Conservation (phyloP, 495 filamentous ascomycete species). For the Penicillium canariense region DNA sequence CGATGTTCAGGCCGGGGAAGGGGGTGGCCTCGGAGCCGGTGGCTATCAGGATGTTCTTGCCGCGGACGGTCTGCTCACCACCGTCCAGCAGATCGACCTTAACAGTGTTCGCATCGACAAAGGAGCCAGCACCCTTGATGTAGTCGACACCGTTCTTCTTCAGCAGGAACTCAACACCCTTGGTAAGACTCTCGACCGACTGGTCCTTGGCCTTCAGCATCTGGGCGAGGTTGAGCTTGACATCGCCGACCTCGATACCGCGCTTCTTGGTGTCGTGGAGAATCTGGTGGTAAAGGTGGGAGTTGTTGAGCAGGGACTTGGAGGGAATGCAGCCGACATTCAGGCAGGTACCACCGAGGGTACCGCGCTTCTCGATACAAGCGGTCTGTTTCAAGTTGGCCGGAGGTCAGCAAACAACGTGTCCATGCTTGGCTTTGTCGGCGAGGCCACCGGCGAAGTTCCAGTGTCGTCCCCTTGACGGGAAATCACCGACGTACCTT, state of each 20-base stretch:
- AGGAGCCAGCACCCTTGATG: slow-evolving; percentile 84
- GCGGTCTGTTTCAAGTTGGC: slow-evolving; percentile 60
- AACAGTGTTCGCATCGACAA: slow-evolving; percentile 86
- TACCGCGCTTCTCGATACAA: slow-evolving; percentile 97
- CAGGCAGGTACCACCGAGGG: slow-evolving; percentile 92
- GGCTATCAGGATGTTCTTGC: slow-evolving; percentile 97
- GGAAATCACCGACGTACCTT: slow-evolving; percentile 60
- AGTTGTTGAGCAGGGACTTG: slow-evolving; percentile 99
- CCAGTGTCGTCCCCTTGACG: neutral
- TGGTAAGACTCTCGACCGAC: slow-evolving; percentile 85
- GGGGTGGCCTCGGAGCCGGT: slow-evolving; percentile 93
- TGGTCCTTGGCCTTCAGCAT: slow-evolving; percentile 98
- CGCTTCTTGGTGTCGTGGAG: slow-evolving; percentile 96
- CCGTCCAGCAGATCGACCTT: slow-evolving; percentile 87
- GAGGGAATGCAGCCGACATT: slow-evolving; percentile 99
- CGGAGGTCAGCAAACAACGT: slow-evolving; percentile 9
- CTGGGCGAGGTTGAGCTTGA: slow-evolving; percentile 89
- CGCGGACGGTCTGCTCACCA: slow-evolving; percentile 77
- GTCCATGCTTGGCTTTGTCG: neutral
- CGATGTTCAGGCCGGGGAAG: slow-evolving; percentile 92
- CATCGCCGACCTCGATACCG: slow-evolving; percentile 93
- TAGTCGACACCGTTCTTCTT: slow-evolving; percentile 99
- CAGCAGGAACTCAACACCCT: slow-evolving; percentile 95
- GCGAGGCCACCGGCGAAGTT: neutral
- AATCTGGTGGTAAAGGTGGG: slow-evolving; percentile 96